These are phyloP conservation scores for Umbelopsis sp. DNA, from an alignment of 192 early-diverging fungal species.

Conservation along the genomic window DNA sequence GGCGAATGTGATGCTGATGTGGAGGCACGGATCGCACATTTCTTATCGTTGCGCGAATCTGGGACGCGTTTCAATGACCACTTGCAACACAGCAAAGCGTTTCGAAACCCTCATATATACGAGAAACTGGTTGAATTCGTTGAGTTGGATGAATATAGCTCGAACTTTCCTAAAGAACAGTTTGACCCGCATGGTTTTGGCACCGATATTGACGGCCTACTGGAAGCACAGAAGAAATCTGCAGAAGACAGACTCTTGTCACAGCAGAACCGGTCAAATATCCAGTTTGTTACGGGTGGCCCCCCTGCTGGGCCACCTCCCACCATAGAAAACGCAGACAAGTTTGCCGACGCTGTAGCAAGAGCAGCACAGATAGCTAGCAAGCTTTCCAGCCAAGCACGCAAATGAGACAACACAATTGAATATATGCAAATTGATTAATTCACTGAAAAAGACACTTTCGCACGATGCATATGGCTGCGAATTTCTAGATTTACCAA, in stretches of 20 bases:
- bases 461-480: no score
- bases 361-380: not conserved
- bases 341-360: conserved; percentile 8
- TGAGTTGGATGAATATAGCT: conserved; percentile 79
- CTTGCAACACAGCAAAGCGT: conserved; percentile 82
- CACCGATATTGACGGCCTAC: conserved; percentile 56
- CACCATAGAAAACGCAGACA: conserved; percentile 4
- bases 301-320: conserved; percentile 3
- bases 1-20: conserved; percentile 62
- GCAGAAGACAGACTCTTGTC: conserved; percentile 44
- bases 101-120: conserved; percentile 92
- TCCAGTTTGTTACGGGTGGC: conserved; percentile 20
- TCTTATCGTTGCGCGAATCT: conserved; percentile 61
- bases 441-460: no score
- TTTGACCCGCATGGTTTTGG: conserved; percentile 76
- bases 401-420: not conserved
- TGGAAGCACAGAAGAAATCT: conserved; percentile 45
- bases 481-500: no score
- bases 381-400: conserved; percentile 5
- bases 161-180: conserved; percentile 70
- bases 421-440: not conserved
- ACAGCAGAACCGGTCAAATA: conserved; percentile 27
- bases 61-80: conserved; percentile 84
- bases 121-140: conserved; percentile 83
- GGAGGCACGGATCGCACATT: conserved; percentile 78